Base-by-base conservation (phyloP, 1,139 yeast genomes). In the Yamadazyma pseudoaaseri region DNA sequence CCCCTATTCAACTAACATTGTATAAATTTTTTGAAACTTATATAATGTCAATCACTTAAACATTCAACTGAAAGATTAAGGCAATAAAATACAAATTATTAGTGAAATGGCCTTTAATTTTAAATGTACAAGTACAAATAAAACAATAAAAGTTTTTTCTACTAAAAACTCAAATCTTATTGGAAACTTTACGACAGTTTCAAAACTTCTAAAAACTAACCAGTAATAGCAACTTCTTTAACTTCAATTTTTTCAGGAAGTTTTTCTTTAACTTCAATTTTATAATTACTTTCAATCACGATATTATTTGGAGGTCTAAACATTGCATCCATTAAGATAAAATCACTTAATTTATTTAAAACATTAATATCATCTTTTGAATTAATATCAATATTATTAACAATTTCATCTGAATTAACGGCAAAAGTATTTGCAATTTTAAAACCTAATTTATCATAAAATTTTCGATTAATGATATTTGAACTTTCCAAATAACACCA, bases 401-500 rank as follows among this genome's bases (percentile, higher is more conserved):
- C 44, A 34, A 46, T 22, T 30, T 43, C 65, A 27, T 42, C 47
- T 26, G 37, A 47, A 29, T 65, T 73, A 34, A 73, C 65, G 12
- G 65, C 59, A 42, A 65, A 73, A 18, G 74, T 70, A 36, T 64
- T 65, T 45, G 66, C 61, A 41, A 65, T 61, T 20, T 64, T 54
- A 48, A 73, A 73, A 17, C 77, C 76, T 45, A 73, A 54, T 50
- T 71, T 72, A 38, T 61, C 62, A 48, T 73, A 73, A 37, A 73
- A 73, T 35, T 57, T 58, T 36, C 77, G 60, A 48, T 73, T 73
- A 39, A 67, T 60, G 15, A 75, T 73, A 53, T 73, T 75, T 16
- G 78, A 70, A 38, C 73, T 65, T 51, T 73, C 79, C 46, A 73
- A 61, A 47, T 73, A 73, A 36, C 62, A 48, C 54, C 55, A 54